Percentiles rank a stretch among this genome's conserved stretches.
These are phyloP conservation scores for Morella rubra DNA, from an alignment of 306 rosid species.

Conservation along the genomic window DNA sequence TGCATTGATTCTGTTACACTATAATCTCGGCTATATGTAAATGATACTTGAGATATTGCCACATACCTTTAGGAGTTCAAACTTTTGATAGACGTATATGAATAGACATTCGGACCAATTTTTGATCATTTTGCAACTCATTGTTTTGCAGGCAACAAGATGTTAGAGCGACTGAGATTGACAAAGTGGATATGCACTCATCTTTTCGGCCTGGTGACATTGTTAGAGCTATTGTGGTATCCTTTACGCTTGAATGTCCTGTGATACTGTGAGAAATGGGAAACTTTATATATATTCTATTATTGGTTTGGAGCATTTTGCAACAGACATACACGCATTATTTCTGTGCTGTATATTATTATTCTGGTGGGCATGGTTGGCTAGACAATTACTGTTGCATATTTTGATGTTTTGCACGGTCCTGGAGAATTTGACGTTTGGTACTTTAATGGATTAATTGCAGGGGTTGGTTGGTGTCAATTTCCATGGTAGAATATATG, in stretches of 20 bases:
- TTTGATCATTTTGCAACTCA: conserved; percentile 7
- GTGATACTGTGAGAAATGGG: neutral
- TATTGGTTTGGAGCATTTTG: neutral
- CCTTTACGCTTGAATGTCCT: conserved; percentile 30
- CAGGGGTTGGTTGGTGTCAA: neutral
- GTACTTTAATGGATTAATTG: neutral
- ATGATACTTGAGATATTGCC: neutral
- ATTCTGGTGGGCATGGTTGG: neutral
- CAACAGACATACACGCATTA: neutral
- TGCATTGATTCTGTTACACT: neutral
- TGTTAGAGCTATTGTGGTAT: conserved; percentile 78
- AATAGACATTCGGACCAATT: neutral
- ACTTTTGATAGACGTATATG: neutral
- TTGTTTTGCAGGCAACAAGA: conserved; percentile 77
- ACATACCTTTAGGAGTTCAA: neutral
- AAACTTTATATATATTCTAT: neutral
- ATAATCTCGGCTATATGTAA: neutral
- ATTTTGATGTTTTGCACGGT: neutral
- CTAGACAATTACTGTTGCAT: neutral
- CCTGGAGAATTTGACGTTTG: neutral
- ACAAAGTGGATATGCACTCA: conserved; percentile 86
- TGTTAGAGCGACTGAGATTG: conserved; percentile 93
- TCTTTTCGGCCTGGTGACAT: conserved; percentile 80
- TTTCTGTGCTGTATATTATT: neutral
- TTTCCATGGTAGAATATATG: neutral